Conservation (phyloP, 768 basidiomycete species). For the Lyophyllum shimeji region DNA sequence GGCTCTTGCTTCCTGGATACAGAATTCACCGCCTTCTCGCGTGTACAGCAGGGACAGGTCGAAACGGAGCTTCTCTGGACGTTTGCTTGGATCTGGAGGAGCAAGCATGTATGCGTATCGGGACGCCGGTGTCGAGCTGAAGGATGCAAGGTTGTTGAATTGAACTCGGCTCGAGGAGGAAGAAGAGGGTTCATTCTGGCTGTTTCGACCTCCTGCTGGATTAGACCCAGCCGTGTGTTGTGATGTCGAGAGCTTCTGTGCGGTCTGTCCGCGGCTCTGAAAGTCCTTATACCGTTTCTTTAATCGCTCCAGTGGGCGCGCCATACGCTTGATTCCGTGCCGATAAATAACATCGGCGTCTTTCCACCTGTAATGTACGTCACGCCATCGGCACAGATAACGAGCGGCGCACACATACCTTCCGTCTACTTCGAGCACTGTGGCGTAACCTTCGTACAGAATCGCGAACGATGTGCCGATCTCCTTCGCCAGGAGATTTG, state of each 20-base stretch:
- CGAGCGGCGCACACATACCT: slow-evolving; percentile 43
- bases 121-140: slow-evolving; percentile 41
- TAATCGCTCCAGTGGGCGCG: slow-evolving; percentile 80
- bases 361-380: slow-evolving; percentile 44
- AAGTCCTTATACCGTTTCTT: slow-evolving; percentile 83
- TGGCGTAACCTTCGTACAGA: slow-evolving; percentile 91
- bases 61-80: slow-evolving; percentile 70
- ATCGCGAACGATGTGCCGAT: slow-evolving; percentile 77
- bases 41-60: slow-evolving; percentile 71
- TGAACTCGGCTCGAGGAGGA: slow-evolving; percentile 26
- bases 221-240: too few relatives aligned
- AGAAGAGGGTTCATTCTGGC: slow-evolving; percentile 27
- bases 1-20: slow-evolving; percentile 80
- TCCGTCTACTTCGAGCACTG: slow-evolving; percentile 70
- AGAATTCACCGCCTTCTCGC: slow-evolving; percentile 79
- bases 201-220: slow-evolving; percentile 14
- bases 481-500: slow-evolving; percentile 67
- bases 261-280: slow-evolving; percentile 47
- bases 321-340: slow-evolving; percentile 78
- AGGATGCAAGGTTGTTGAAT: slow-evolving; percentile 20
- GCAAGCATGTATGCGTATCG: slow-evolving; percentile 75
- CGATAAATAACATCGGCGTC: slow-evolving; percentile 84
- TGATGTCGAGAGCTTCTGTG: too few relatives aligned
- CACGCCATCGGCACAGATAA: not conserved
- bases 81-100: slow-evolving; percentile 65